Conservation (phyloP, 495 filamentous ascomycete genomes). For the Annulohypoxylon maeteangense region DNA sequence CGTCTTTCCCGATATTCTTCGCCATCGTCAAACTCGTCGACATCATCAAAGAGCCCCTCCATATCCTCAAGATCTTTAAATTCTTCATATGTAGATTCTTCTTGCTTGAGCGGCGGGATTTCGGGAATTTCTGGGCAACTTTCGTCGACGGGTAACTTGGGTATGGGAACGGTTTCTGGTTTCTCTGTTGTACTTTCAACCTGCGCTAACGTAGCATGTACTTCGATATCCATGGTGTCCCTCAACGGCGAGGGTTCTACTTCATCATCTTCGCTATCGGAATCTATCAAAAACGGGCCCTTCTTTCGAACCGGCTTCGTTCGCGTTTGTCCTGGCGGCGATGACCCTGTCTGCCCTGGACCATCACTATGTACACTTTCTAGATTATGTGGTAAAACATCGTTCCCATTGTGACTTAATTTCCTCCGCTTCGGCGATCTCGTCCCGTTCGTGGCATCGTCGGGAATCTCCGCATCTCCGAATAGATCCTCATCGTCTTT, state of each 20-base stretch:
- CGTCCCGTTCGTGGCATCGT: constrained; percentile 29
- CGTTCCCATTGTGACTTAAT: constrained; percentile 28
- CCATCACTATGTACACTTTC: neutral
- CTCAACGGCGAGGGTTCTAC: constrained; percentile 10
- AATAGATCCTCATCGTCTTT: constrained; percentile 44
- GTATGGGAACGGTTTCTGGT: constrained; percentile 35
- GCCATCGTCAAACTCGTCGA: constrained; percentile 62
- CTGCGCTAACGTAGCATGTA: neutral
- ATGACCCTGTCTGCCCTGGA: constrained; percentile 1
- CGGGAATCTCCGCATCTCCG: constrained; percentile 24
- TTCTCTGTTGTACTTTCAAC: constrained; percentile 10
- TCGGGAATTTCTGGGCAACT: constrained; percentile 37
- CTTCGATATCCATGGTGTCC: constrained; percentile 12
- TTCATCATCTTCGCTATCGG: constrained; percentile 70
- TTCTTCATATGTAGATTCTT: constrained; percentile 58
- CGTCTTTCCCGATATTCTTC: constrained; percentile 70
- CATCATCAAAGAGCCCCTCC: constrained; percentile 61
- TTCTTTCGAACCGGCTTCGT: constrained; percentile 31
- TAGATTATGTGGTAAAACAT: neutral
- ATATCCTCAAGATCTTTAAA: constrained; percentile 74
- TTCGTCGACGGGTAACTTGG: constrained; percentile 42
- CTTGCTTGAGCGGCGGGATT: constrained; percentile 62
- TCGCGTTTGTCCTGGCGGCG: neutral
- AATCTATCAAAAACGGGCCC: constrained; percentile 74
- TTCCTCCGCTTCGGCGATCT: constrained; percentile 46